Percentiles rank a stretch among this genome's conserved stretches.
Evolutionary conservation across 2,329 filamentous ascomycete species (phyloP).

Genomic region (Exophiala aquamarina): DNA sequence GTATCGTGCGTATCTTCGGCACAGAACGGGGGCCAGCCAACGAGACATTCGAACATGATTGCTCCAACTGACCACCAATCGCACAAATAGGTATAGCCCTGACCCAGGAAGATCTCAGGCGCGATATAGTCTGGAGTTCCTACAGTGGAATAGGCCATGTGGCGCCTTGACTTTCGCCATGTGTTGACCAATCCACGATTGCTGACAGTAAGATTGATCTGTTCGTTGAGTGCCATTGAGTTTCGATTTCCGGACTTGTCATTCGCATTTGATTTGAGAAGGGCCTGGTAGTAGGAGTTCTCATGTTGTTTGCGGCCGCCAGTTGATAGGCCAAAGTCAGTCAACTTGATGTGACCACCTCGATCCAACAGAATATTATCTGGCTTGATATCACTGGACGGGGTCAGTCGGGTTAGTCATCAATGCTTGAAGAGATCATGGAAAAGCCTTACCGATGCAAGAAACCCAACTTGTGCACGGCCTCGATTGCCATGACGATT

Average conservation of each 20-base stretch:
- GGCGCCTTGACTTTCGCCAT: slow-evolving; percentile 90
- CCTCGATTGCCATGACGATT: slow-evolving; percentile 96
- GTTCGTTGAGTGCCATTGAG: slow-evolving; percentile 86
- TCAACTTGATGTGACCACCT: slow-evolving; percentile 95
- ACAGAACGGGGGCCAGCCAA: slow-evolving; percentile 98
- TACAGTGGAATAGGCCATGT: slow-evolving; percentile 97
- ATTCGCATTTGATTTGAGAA: slow-evolving; percentile 75
- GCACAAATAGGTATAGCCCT: slow-evolving; percentile 94
- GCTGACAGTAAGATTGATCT: slow-evolving; percentile 96
- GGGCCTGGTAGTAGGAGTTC: slow-evolving; percentile 96
- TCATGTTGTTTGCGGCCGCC: slow-evolving; percentile 98
- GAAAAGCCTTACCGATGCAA: slow-evolving; percentile 77
- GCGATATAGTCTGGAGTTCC: slow-evolving; percentile 98
- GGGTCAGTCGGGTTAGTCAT: slow-evolving; percentile 24
- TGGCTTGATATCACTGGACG: slow-evolving; percentile 87
- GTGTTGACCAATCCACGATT: slow-evolving; percentile 98
- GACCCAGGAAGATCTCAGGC: slow-evolving; percentile 94
- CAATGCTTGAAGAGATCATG: slow-evolving; percentile 12
- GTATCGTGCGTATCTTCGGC: slow-evolving; percentile 97
- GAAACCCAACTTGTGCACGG: slow-evolving; percentile 95
- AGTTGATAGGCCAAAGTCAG: slow-evolving; percentile 95
- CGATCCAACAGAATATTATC: slow-evolving; percentile 97
- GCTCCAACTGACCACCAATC: slow-evolving; percentile 99
- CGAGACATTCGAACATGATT: slow-evolving; percentile 99
- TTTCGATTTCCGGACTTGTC: slow-evolving; percentile 76